Evolutionary conservation across 1,284 basidiomycete species (phyloP).

Genomic region (Sporisorium reilianum): DNA sequence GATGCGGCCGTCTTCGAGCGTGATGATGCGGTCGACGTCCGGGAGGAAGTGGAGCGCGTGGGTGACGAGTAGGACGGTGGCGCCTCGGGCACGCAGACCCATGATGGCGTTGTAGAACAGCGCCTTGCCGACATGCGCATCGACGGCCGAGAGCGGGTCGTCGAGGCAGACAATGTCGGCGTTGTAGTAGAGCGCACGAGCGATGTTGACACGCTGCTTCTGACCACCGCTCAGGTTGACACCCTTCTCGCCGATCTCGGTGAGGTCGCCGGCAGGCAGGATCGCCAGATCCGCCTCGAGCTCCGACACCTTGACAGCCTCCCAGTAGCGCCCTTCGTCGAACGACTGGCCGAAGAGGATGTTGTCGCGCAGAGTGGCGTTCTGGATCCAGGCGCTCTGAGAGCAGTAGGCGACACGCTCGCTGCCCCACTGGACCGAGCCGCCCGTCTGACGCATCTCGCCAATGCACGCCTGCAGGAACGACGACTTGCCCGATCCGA

Average conservation of each 20-base stretch:
- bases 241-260: conserved; percentile 74
- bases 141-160: conserved; percentile 78
- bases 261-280: conserved; percentile 80
- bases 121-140: conserved; percentile 69
- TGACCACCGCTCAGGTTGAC: conserved; percentile 74
- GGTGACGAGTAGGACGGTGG: conserved; percentile 68
- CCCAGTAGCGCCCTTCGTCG: conserved; percentile 73
- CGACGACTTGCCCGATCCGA: conserved; percentile 67
- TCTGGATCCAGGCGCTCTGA: conserved; percentile 90
- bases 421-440: conserved; percentile 63
- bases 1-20: conserved; percentile 79
- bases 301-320: conserved; percentile 58
- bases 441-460: conserved; percentile 62
- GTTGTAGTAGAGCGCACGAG: conserved; percentile 79
- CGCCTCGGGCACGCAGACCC: conserved; percentile 48
- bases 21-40: conserved; percentile 76
- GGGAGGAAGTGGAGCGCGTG: conserved; percentile 74
- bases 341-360: conserved; percentile 71
- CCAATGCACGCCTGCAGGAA: conserved; percentile 65
- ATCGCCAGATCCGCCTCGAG: conserved; percentile 76
- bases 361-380: conserved; percentile 77
- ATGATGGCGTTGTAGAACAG: conserved; percentile 67
- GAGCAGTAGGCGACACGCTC: conserved; percentile 79
- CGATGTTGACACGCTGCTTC: conserved; percentile 79
- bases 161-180: conserved; percentile 79